A percentile compares a stretch with the other conserved stretches of the same genome.
phyloP scores from a whole-genome alignment of 148 eudicot genomes.

The Rhododendron griersonianum region DNA sequence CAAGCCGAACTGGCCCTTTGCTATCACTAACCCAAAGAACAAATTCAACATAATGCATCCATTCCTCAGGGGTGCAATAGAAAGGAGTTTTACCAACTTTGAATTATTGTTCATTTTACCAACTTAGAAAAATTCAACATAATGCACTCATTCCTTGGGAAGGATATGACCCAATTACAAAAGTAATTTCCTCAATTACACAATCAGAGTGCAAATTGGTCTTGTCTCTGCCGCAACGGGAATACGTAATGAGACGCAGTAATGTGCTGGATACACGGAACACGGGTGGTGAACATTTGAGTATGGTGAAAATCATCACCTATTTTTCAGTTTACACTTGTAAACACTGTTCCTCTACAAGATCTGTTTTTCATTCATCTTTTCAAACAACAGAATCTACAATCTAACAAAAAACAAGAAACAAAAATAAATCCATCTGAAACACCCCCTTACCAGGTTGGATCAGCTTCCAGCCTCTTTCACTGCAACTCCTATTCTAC shows the following conservation, averaged over 20 bases:
- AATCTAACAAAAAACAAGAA: neutral
- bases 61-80: too few relatives aligned
- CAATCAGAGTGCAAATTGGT: neutral
- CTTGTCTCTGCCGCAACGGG: neutral
- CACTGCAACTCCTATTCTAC: neutral
- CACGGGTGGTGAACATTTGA: neutral
- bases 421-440: neutral
- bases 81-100: too few relatives aligned
- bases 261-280: neutral
- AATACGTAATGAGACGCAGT: neutral
- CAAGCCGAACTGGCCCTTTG: neutral
- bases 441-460: neutral
- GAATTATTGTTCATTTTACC: too few relatives aligned
- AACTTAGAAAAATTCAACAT: neutral
- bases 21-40: neutral
- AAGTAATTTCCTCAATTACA: neutral
- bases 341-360: neutral
- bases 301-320: neutral
- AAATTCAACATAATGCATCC: neutral
- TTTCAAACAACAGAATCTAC: neutral
- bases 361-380: neutral
- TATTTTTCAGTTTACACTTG: neutral
- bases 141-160: too few relatives aligned
- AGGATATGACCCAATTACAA: too few relatives aligned
- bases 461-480: slow-evolving; percentile 11